A percentile compares a stretch with the other conserved stretches of the same genome.
phyloP scores from a whole-genome alignment of 2,329 filamentous ascomycete genomes.

The Cephalotrichum gorgonifer region DNA sequence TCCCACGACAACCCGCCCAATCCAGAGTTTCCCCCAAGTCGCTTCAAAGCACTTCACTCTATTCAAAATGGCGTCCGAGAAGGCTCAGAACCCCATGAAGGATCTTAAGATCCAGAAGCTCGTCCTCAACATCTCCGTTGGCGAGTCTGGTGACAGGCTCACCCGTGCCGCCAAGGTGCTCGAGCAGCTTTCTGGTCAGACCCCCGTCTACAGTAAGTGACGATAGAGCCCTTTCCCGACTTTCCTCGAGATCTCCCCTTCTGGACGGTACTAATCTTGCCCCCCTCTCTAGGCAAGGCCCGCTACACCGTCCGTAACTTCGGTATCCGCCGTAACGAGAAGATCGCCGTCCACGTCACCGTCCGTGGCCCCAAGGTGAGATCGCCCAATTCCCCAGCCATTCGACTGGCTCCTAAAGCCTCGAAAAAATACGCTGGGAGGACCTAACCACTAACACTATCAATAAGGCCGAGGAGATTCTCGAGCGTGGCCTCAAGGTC shows the following conservation, averaged over 20 bases:
- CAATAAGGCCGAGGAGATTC: slow-evolving; percentile 84
- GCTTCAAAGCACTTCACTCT: background rate
- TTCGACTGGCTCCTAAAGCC: too few species aligned
- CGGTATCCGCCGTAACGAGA: slow-evolving; percentile 99
- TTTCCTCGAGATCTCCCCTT: background rate
- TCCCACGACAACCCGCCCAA: slow-evolving; percentile 1
- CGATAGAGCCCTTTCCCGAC: background rate
- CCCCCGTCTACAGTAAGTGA: slow-evolving; percentile 91
- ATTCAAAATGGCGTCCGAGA: slow-evolving; percentile 52
- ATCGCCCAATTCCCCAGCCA: too few species aligned
- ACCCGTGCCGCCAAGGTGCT: slow-evolving; percentile 99
- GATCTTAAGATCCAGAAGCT: slow-evolving; percentile 99
- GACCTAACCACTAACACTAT: background rate
- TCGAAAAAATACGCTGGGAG: background rate
- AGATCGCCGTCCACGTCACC: slow-evolving; percentile 98
- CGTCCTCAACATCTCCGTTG: slow-evolving; percentile 98
- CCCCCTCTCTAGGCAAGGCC: slow-evolving; percentile 68
- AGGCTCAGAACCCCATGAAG: slow-evolving; percentile 96
- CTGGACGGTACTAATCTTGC: background rate
- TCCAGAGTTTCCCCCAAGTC: background rate
- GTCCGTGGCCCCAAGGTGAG: slow-evolving; percentile 80
- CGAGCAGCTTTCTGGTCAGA: slow-evolving; percentile 99
- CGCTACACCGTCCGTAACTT: slow-evolving; percentile 99
- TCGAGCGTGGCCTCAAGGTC: slow-evolving; percentile 99
- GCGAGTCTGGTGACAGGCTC: slow-evolving; percentile 99